Conservation (phyloP, 2,329 filamentous ascomycete genomes). For the Aspergillus ustus region DNA sequence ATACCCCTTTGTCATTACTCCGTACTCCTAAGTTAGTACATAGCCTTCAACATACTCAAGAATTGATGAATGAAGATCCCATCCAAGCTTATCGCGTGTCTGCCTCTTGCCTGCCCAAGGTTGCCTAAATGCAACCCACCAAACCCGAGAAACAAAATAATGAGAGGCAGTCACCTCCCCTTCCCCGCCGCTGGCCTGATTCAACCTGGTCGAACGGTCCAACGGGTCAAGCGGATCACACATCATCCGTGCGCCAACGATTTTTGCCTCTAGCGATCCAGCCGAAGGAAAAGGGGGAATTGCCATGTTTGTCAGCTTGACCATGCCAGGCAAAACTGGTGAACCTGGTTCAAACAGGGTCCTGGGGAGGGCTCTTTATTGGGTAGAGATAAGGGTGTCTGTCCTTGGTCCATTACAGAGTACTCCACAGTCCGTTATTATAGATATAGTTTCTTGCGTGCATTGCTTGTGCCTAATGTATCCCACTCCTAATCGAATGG, state of each 20-base stretch:
- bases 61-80: not conserved
- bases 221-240: not conserved
- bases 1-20: not conserved
- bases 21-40: not conserved
- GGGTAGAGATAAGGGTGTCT: constrained; percentile 15
- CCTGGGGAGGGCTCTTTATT: constrained; percentile 9
- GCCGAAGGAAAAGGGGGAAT: not conserved
- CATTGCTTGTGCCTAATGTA: not conserved
- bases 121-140: not conserved
- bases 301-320: not conserved
- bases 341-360: not conserved
- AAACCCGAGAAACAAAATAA: not conserved
- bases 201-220: not conserved
- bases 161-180: not conserved
- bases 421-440: not conserved
- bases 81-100: not conserved
- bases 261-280: constrained; percentile 1
- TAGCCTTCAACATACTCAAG: not conserved
- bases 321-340: not conserved
- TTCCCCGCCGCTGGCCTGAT: not conserved
- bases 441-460: not conserved
- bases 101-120: not conserved
- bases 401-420: not conserved
- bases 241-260: not conserved
- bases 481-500: not conserved